These are phyloP conservation scores for Castanospermum australe DNA, from an alignment of 306 rosid species.

Conservation along the genomic window DNA sequence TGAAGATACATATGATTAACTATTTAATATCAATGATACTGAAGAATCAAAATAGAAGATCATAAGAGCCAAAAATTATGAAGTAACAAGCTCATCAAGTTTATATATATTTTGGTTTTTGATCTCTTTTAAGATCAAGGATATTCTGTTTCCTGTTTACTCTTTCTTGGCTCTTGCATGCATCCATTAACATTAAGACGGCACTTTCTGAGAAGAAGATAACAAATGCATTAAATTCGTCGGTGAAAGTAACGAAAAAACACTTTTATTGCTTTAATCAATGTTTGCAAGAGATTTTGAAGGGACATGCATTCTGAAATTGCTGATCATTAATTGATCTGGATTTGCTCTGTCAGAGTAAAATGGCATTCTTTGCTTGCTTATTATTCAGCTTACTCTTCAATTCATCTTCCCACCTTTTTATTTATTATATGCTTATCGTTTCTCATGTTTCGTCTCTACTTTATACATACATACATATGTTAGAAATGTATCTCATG, in stretches of 20 bases:
- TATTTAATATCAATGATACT: neutral
- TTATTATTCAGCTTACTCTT: constrained; percentile 16
- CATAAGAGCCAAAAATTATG: neutral
- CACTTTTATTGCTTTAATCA: neutral
- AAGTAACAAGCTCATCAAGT: neutral
- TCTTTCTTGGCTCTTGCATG: neutral
- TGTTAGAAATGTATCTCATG: too few relatives aligned
- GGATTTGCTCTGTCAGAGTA: constrained; percentile 1
- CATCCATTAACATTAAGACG: neutral
- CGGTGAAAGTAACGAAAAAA: neutral
- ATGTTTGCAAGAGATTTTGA: neutral
- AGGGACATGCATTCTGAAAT: constrained; percentile 17
- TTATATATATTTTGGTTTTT: neutral
- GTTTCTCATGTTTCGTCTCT: constrained; percentile 3
- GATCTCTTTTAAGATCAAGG: neutral
- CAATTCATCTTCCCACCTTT: constrained; percentile 1
- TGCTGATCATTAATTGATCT: neutral
- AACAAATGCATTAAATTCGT: neutral
- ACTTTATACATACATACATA: neutral
- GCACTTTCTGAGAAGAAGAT: neutral
- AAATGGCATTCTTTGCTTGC: constrained; percentile 3
- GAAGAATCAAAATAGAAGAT: neutral
- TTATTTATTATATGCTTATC: constrained; percentile 4
- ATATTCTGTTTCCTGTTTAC: neutral
- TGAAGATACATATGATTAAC: neutral